Base-by-base conservation (phyloP, 768 basidiomycete species). In the Rhodotorula taiwanensis region DNA sequence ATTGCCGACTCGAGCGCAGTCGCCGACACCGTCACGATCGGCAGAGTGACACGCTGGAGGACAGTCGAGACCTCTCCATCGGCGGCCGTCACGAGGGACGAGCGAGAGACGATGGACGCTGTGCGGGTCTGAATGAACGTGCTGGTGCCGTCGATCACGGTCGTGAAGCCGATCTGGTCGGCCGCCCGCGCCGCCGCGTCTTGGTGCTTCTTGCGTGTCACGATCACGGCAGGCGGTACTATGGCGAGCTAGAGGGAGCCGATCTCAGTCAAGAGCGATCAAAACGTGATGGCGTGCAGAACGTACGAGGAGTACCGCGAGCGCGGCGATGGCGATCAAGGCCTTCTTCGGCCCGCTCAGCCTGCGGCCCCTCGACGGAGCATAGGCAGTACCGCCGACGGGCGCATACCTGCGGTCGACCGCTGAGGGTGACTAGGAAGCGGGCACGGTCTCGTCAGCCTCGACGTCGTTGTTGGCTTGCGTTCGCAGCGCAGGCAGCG, bases 271-370 rank as follows among this genome's bases (percentile, higher is more conserved):
- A 5, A 14, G n/a, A 23, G 33, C 31, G 5, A 21, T 23, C 16
- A 25, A 42, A 33, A 30, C 28, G 27, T n/a, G 34, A n/a, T 16
- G 23, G 14, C 44, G 27, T 28, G n/a, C n/a, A n/a, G n/a, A n/a
- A n/a, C n/a, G n/a, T n/a, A n/a, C 20, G 47, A 50, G 25, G 23
- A 61, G n/a, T 28, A 34, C 41, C 30, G 60, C 60, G 13, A 61
- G 30, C 3, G 27, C 25, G 23, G 39, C 47, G 10, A 53, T 23
- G 21, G 34, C 13, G 33, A 50, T 33, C 0, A 45, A 36, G 11
- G 30, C n/a, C 58, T 59, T 52, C 31, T 23, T 31, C 18, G n/a
- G 25, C 9, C 33, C 30, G 1, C 42, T 44, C 25, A 59, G 10
- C 5, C 16, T 8, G 30, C 49, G n/a, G 6, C 8, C 21, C 9